These are phyloP conservation scores for Achaetomiella virescens DNA, from an alignment of 495 filamentous ascomycete species.

Conservation along the genomic window DNA sequence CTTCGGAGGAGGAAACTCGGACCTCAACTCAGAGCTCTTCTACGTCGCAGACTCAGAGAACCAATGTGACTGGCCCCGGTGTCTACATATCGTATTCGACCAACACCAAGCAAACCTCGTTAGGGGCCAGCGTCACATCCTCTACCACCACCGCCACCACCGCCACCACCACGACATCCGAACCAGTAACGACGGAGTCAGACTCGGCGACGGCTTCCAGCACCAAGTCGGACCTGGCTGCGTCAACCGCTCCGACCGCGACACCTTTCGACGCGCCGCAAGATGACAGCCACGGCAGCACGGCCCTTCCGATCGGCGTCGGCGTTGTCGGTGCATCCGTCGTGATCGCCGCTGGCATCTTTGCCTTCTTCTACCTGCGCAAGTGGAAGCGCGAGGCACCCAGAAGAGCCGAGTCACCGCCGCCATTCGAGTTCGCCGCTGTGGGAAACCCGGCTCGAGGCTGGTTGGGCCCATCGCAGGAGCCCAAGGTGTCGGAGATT, in stretches of 20 bases:
- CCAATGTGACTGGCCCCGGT: too few species aligned
- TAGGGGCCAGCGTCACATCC: too few species aligned
- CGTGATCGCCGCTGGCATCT: constrained; percentile 9
- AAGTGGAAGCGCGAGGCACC: constrained; percentile 15
- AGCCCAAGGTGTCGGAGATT: neutral
- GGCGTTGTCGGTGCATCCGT: constrained; percentile 20
- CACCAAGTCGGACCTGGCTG: neutral
- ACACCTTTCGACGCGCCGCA: neutral
- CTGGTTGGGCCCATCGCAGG: neutral
- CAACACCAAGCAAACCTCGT: too few species aligned
- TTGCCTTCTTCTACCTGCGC: constrained; percentile 22
- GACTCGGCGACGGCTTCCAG: too few species aligned
- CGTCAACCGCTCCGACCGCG: neutral
- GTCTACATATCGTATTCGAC: too few species aligned
- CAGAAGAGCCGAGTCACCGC: constrained; percentile 18
- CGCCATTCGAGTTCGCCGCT: constrained; percentile 12
- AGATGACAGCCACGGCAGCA: neutral
- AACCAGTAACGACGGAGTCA: too few species aligned
- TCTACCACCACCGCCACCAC: too few species aligned
- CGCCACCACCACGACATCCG: too few species aligned
- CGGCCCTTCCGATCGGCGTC: constrained; percentile 16
- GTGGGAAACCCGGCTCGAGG: neutral
- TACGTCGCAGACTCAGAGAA: neutral
- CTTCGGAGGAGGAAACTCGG: neutral
- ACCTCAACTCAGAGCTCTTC: neutral